Conservation (phyloP, 1,284 basidiomycete species). For the Microbotryum violaceum region DNA sequence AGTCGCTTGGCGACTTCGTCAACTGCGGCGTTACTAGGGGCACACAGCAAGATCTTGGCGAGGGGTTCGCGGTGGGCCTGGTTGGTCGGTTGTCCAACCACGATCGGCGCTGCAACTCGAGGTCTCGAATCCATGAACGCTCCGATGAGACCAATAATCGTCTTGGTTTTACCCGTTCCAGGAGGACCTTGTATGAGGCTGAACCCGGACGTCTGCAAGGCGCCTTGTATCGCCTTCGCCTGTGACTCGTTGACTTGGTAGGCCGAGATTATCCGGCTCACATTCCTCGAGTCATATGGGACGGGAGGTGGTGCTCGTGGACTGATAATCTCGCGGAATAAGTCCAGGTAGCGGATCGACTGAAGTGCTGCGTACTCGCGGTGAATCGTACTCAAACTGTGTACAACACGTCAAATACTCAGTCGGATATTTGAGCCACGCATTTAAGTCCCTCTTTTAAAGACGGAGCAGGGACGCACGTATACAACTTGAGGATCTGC, state of each 20-base stretch:
- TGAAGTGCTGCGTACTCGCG: conserved; percentile 86
- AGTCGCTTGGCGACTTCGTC: conserved; percentile 89
- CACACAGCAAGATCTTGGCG: conserved; percentile 82
- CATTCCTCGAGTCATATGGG: conserved; percentile 49
- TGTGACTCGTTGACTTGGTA: conserved; percentile 89
- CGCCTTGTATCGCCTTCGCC: conserved; percentile 75
- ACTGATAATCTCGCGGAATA: conserved; percentile 60
- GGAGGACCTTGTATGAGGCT: conserved; percentile 97
- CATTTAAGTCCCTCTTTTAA: background rate
- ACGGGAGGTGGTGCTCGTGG: conserved; percentile 53
- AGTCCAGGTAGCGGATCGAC: conserved; percentile 73
- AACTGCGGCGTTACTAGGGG: conserved; percentile 96
- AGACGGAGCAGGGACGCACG: conserved; percentile 48
- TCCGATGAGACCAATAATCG: conserved; percentile 89
- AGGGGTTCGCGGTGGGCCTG: conserved; percentile 42
- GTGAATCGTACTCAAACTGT: conserved; percentile 77
- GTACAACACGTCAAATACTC: conserved; percentile 3
- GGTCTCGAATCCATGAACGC: conserved; percentile 53
- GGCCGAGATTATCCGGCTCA: conserved; percentile 59
- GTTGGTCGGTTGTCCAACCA: conserved; percentile 14
- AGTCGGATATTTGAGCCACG: background rate
- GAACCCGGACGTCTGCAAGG: conserved; percentile 69
- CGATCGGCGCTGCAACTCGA: conserved; percentile 21
- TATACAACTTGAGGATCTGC: conserved; percentile 71
- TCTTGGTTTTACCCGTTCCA: conserved; percentile 97